phyloP scores from a whole-genome alignment of 805 yeast genomes.

The Phaffomyces opuntiae region DNA sequence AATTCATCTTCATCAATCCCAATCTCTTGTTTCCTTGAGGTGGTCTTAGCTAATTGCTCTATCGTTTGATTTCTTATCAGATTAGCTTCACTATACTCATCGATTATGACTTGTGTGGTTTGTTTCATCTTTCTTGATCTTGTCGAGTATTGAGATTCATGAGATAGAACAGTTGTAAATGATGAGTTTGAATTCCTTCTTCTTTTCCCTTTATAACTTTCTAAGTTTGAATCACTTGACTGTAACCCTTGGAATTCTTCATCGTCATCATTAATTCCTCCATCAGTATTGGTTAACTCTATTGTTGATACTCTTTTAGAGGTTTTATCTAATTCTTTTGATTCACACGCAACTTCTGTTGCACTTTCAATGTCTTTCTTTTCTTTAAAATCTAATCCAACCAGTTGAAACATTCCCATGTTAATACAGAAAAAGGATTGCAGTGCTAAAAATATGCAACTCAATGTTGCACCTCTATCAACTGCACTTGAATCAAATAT shows the following conservation, averaged over 20 bases:
- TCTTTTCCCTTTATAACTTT: background rate
- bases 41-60: constrained; percentile 12
- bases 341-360: no score
- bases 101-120: constrained; percentile 13
- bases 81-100: constrained; percentile 22
- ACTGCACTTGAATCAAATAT: constrained; percentile 34
- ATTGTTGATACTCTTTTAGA: background rate
- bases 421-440: constrained; percentile 67
- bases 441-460: constrained; percentile 37
- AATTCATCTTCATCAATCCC: constrained; percentile 12
- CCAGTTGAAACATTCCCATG: constrained; percentile 63
- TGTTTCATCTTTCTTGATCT: constrained; percentile 12
- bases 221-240: background rate
- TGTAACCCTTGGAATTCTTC: no score
- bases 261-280: background rate
- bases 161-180: no score
- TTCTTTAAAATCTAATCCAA: constrained; percentile 59
- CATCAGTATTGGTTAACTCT: background rate
- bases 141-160: constrained; percentile 14
- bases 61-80: constrained; percentile 7
- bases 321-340: no score
- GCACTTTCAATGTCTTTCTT: background rate
- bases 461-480: constrained; percentile 43
- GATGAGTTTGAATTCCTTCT: constrained; percentile 3
- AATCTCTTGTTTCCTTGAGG: constrained; percentile 17